Conservation (phyloP, 345 rosid species). For the Eucalyptus albens region DNA sequence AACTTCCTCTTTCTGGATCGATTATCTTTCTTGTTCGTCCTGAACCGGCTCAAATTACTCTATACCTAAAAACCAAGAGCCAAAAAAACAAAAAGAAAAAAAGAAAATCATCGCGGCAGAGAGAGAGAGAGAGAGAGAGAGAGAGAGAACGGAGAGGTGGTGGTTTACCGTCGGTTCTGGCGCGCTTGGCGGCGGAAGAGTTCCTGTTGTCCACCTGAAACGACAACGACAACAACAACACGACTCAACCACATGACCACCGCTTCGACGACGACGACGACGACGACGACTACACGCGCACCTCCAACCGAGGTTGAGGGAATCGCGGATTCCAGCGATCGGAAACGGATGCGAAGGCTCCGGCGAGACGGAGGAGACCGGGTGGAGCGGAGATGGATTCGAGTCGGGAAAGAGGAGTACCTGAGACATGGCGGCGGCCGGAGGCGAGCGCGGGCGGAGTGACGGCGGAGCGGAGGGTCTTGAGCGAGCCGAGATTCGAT, state of each 20-base stretch:
- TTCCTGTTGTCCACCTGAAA: conserved; percentile 78
- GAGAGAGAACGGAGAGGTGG: not conserved
- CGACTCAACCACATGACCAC: not conserved
- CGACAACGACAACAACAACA: not conserved
- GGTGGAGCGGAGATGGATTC: not conserved
- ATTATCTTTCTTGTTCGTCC: not conserved
- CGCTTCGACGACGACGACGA: not conserved
- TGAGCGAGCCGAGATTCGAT: not conserved
- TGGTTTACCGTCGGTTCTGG: conserved; percentile 76
- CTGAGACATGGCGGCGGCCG: not conserved
- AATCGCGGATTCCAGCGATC: not conserved
- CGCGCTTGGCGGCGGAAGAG: conserved; percentile 88
- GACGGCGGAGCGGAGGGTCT: not conserved
- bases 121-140: not conserved
- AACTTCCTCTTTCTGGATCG: not conserved
- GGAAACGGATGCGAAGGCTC: not conserved
- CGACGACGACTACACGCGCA: not conserved
- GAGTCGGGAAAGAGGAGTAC: not conserved
- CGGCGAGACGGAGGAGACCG: not conserved
- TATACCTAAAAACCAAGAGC: not conserved
- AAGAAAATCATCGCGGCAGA: not conserved
- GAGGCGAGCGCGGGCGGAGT: not conserved
- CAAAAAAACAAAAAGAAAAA: not conserved
- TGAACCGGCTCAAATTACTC: not conserved
- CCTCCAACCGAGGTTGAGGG: not conserved